Conservation (phyloP, 2,329 filamentous ascomycete genomes). For the Penicillium capsulatum region DNA sequence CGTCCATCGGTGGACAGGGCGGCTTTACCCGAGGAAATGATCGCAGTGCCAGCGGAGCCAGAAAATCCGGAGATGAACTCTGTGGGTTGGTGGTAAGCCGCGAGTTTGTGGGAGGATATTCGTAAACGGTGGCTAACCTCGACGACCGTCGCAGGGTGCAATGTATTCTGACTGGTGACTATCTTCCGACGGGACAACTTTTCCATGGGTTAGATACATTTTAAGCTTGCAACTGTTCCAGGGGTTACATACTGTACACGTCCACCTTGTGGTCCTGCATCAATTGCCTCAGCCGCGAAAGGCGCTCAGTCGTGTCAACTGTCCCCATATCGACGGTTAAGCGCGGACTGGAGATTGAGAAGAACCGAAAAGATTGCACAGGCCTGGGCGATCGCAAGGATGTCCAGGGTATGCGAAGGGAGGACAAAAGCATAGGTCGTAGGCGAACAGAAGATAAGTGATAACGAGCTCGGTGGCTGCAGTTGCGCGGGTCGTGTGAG, state of each 20-base stretch:
- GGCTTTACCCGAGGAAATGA: slow-evolving; percentile 80
- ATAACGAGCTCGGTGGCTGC: slow-evolving; percentile 14
- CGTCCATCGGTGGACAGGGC: slow-evolving; percentile 90
- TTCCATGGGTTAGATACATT: slow-evolving; percentile 31
- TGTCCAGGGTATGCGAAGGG: slow-evolving; percentile 29
- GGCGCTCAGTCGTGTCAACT: slow-evolving; percentile 72
- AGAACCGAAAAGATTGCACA: slow-evolving; percentile 32
- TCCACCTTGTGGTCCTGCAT: slow-evolving; percentile 87
- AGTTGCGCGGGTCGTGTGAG: slow-evolving; percentile 13
- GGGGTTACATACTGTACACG: slow-evolving; percentile 68
- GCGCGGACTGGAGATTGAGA: slow-evolving; percentile 36
- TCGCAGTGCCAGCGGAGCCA: slow-evolving; percentile 88
- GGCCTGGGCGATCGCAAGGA: slow-evolving; percentile 28
- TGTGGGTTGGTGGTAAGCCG: slow-evolving; percentile 24
- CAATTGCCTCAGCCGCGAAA: slow-evolving; percentile 71
- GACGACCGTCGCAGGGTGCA: slow-evolving; percentile 85
- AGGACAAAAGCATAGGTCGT: slow-evolving; percentile 34
- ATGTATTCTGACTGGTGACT: slow-evolving; percentile 98
- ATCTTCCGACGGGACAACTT: slow-evolving; percentile 95
- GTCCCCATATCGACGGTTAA: slow-evolving; percentile 62
- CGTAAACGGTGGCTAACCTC: slow-evolving; percentile 49
- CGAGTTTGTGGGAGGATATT: slow-evolving; percentile 1
- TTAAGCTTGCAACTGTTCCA: slow-evolving; percentile 1
- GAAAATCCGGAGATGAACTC: slow-evolving; percentile 92
- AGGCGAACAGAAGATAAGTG: slow-evolving; percentile 12